Evolutionary conservation across 148 eudicot genomes (phyloP).

Genomic region (Spergularia bocconei): DNA sequence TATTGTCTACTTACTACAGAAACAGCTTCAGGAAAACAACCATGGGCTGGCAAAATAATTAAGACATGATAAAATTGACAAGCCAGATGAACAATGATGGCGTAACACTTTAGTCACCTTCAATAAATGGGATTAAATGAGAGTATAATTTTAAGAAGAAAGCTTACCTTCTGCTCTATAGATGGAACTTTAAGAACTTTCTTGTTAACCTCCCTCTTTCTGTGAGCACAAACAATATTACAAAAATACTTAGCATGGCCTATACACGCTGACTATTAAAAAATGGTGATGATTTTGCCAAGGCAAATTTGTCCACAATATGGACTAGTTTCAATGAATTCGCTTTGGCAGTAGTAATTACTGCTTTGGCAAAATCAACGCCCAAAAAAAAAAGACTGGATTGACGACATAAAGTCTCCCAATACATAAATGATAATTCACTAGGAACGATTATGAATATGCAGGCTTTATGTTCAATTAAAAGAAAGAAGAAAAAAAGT

Average conservation of each 20-base stretch:
- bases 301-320: too few relatives aligned
- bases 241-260: slow-evolving; percentile 9
- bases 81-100: not conserved
- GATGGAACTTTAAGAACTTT: slow-evolving; percentile 99
- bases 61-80: not conserved
- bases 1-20: not conserved
- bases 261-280: not conserved
- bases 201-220: slow-evolving; percentile 96
- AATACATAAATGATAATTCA: not conserved
- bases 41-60: not conserved
- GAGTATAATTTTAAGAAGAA: not conserved
- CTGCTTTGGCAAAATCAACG: too few relatives aligned
- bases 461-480: not conserved
- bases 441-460: not conserved
- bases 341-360: too few relatives aligned
- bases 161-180: slow-evolving; percentile 80
- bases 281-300: too few relatives aligned
- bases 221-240: slow-evolving; percentile 36
- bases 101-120: not conserved
- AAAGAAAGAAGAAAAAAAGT: not conserved
- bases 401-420: not conserved
- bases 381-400: slow-evolving; percentile 7
- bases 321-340: too few relatives aligned
- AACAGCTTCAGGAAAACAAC: not conserved
- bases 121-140: not conserved